phyloP scores from a whole-genome alignment of 257 asterid genomes.

The Nicotiana obtusifolia region DNA sequence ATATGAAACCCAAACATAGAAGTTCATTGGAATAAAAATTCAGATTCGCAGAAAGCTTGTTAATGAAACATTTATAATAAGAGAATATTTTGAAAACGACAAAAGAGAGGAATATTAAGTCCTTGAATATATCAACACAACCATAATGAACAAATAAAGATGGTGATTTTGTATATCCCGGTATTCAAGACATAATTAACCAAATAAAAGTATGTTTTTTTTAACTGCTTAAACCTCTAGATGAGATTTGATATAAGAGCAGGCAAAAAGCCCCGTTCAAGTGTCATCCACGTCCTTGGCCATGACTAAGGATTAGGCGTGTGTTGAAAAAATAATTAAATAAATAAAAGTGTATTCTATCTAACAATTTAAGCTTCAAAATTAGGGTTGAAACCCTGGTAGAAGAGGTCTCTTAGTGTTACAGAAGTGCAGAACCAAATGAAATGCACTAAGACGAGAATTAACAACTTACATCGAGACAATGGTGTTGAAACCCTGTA shows the following conservation, averaged over 20 bases:
- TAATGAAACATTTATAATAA: conserved; percentile 29
- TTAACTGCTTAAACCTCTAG: no score
- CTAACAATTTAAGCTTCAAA: background rate
- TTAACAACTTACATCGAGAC: conserved; percentile 63
- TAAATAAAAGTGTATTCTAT: no score
- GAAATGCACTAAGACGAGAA: background rate
- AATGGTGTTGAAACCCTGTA: conserved; percentile 76
- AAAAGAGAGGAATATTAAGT: background rate
- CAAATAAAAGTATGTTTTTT: no score
- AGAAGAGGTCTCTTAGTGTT: background rate
- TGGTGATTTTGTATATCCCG: background rate
- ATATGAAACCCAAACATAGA: conserved; percentile 16
- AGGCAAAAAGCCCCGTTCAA: no score
- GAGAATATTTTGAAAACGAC: background rate
- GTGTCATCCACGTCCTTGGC: no score
- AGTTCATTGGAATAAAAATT: conserved; percentile 15
- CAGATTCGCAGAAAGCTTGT: conserved; percentile 26
- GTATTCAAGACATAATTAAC: background rate
- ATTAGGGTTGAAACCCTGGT: background rate
- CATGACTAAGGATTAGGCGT: no score
- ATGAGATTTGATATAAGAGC: no score
- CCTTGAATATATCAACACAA: background rate
- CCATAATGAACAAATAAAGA: background rate
- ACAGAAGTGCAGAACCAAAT: background rate
- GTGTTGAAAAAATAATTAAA: no score